These are phyloP conservation scores for Colletotrichum paranaense DNA, from an alignment of 2,329 filamentous ascomycete genomes.

Conservation along the genomic window DNA sequence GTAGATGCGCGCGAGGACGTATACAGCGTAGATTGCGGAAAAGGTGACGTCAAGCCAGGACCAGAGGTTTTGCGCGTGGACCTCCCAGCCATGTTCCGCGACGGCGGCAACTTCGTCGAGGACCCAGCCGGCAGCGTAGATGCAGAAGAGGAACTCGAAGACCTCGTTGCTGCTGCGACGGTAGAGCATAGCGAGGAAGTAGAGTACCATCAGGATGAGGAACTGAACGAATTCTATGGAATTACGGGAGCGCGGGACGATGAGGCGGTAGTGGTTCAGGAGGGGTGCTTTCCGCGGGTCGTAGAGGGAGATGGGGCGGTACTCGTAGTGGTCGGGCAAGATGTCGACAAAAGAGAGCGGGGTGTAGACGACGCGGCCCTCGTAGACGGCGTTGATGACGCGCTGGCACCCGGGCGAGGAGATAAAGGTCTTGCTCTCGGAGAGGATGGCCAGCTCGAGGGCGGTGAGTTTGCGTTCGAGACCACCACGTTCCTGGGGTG, in stretches of 20 bases:
- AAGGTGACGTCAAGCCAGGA: constrained; percentile 80
- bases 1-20: constrained; percentile 69
- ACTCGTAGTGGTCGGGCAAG: constrained; percentile 78
- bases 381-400: constrained; percentile 77
- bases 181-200: constrained; percentile 72
- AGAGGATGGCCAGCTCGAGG: constrained; percentile 78
- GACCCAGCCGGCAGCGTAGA: constrained; percentile 76
- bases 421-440: constrained; percentile 76
- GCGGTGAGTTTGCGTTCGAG: constrained; percentile 71
- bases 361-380: constrained; percentile 76
- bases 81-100: constrained; percentile 73
- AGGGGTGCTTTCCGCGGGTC: constrained; percentile 73
- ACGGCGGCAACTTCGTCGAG: constrained; percentile 74
- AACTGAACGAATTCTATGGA: constrained; percentile 75
- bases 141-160: constrained; percentile 69
- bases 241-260: constrained; percentile 76
- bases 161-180: constrained; percentile 60
- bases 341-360: constrained; percentile 78
- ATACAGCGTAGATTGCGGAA: constrained; percentile 69
- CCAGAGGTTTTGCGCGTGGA: constrained; percentile 81
- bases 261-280: constrained; percentile 78
- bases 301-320: constrained; percentile 76
- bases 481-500: constrained; percentile 50
- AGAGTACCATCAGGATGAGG: constrained; percentile 70
- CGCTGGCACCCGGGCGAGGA: constrained; percentile 75